Conservation (phyloP, 805 yeast species). For the Nakazawaea molendinolei region DNA sequence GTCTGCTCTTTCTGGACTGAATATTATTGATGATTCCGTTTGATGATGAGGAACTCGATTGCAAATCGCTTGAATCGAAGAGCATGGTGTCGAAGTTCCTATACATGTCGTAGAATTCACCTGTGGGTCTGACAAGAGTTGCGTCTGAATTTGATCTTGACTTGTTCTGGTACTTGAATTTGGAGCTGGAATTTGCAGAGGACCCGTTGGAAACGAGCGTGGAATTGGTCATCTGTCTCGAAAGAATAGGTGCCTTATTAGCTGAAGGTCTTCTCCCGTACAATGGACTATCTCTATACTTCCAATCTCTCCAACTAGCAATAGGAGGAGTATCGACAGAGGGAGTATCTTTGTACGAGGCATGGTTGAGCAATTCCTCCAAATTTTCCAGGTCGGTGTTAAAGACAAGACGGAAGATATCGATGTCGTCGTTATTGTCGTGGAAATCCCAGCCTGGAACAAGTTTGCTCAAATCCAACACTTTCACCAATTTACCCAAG, state of each 20-base stretch:
- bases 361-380: slow-evolving; percentile 9
- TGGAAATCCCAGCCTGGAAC: slow-evolving; percentile 30
- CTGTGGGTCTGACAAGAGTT: slow-evolving; percentile 5
- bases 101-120: slow-evolving; percentile 8
- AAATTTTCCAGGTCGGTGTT: slow-evolving; percentile 7
- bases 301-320: slow-evolving; percentile 95
- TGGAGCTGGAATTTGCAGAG: neutral
- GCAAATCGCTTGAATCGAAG: too few relatives aligned
- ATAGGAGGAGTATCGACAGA: slow-evolving; percentile 21
- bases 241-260: slow-evolving; percentile 6
- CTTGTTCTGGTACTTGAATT: slow-evolving; percentile 4
- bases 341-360: slow-evolving; percentile 1
- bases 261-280: slow-evolving; percentile 32
- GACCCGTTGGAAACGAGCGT: slow-evolving; percentile 9
- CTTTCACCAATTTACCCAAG: slow-evolving; percentile 50
- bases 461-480: slow-evolving; percentile 51
- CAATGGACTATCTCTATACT: slow-evolving; percentile 64
- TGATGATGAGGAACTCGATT: slow-evolving; percentile 12
- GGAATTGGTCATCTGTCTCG: slow-evolving; percentile 22
- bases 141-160: slow-evolving; percentile 11
- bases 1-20: slow-evolving; percentile 1
- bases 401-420: slow-evolving; percentile 7
- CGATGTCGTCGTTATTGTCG: slow-evolving; percentile 14
- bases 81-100: slow-evolving; percentile 4
- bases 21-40: neutral